Evolutionary conservation across 148 eudicot species (phyloP), one percentile per base, ranked within the genome.

Genomic region (Cornus kousa): DNA sequence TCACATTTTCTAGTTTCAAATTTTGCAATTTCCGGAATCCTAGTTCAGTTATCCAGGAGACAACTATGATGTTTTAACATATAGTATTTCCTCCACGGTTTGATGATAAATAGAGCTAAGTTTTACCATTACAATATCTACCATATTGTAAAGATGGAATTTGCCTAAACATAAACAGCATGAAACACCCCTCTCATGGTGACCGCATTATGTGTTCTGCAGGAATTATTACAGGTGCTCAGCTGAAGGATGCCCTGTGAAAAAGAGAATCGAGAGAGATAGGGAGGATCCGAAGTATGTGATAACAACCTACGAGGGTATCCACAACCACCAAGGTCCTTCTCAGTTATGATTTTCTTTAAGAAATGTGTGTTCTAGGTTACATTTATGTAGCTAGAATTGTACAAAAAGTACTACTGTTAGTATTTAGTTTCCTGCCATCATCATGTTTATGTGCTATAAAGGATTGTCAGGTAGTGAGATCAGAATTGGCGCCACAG

Each of bases 201-300:
- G 1, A 9, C 9, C 24, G 37, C 19, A n/a, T 37, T 17, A 16
- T 75, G 70, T 79, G 35, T 9, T 59, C 39, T 20, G 73, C 88
- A 91, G 94, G 91, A 89, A 91, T 22, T 91, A 91, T 79, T 91
- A 89, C 77, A 88, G 78, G 74, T 91, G 94, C 76, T 87, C 92
- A 28, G 71, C 76, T 28, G 89, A 91, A 37, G 85, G 88, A 46
- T 91, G 94, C 74, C 81, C 87, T 0, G 92, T 91, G 46, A 91
- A 91, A 81, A 91, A 91, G 83, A 83, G 92, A 72, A 88, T 89
- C 6, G 92, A 91, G 75, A 79, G 94, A 74, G 94, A 91, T 67
- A 70, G 76, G n/a, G 88, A 91, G 13, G 92, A 91, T 83, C 81
- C 78, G 32, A 72, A 83, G 13, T 91, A 85, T 28, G 91, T 91